These are phyloP conservation scores for Penicillium argentinense DNA, from an alignment of 495 filamentous ascomycete species.

Conservation along the genomic window DNA sequence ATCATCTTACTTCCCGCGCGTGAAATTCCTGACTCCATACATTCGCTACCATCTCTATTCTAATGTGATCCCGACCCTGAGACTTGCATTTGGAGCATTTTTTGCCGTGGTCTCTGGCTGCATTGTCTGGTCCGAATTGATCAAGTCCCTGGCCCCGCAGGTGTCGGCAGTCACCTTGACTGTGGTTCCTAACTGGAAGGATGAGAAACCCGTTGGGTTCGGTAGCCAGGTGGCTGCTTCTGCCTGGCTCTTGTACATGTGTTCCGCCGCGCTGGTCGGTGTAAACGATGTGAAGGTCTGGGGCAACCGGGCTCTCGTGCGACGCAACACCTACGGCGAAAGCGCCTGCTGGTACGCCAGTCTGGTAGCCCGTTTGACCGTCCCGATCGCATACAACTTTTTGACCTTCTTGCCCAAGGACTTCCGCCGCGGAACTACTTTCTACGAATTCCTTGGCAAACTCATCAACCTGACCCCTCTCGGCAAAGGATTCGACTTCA, in stretches of 20 bases:
- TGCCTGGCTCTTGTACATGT: constrained; percentile 93
- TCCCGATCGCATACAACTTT: constrained; percentile 94
- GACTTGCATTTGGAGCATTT: constrained; percentile 59
- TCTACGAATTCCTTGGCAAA: constrained; percentile 81
- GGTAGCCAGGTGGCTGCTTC: constrained; percentile 81
- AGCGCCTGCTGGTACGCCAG: constrained; percentile 93
- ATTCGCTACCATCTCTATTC: constrained; percentile 77
- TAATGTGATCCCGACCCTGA: constrained; percentile 64
- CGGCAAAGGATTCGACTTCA: constrained; percentile 78
- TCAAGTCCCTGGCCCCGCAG: constrained; percentile 71
- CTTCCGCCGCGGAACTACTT: constrained; percentile 69
- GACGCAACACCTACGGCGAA: constrained; percentile 85
- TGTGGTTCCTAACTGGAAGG: constrained; percentile 73
- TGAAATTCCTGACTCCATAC: constrained; percentile 73
- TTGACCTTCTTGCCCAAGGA: constrained; percentile 75
- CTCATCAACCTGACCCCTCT: constrained; percentile 83
- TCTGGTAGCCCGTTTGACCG: constrained; percentile 84
- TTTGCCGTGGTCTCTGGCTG: constrained; percentile 73
- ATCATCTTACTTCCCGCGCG: constrained; percentile 52
- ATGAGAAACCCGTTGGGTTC: constrained; percentile 72
- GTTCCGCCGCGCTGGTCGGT: constrained; percentile 75
- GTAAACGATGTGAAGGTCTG: constrained; percentile 90
- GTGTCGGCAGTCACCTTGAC: constrained; percentile 83
- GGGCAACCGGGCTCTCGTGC: constrained; percentile 88
- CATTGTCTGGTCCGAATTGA: constrained; percentile 88